Evolutionary conservation across 2,329 filamentous ascomycete genomes (phyloP), one percentile per base, ranked within the genome.

Genomic region (Nemania bipapillata): DNA sequence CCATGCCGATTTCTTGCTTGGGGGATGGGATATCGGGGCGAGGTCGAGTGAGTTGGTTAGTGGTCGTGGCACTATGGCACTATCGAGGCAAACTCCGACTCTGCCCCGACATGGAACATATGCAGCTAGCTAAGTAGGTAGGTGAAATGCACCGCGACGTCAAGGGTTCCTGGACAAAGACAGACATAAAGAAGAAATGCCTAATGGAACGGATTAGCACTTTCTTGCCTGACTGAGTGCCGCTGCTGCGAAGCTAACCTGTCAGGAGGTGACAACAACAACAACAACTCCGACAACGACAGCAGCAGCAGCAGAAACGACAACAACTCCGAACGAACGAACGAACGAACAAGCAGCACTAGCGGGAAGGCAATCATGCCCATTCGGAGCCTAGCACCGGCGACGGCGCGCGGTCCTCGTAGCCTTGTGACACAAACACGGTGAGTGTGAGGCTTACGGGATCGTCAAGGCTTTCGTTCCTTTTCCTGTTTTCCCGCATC

Each of bases 341-440:
- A n/a, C n/a, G 12, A 59, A 60, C 37, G 6, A 2, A 42, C 15
- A 42, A 17, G 12, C 37, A 61, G n/a, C 15, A n/a, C n/a, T n/a
- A n/a, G 32, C 47, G 32, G 20, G 40, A n/a, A 49, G 30, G 20
- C 20, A 47, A 59, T 45, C 40, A 40, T 47, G 20, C 49, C 53
- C 45, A n/a, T 22, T 15, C 37, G 72, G 68, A 45, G 40, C 17
- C 4, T 45, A 45, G 40, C 40, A 50, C 45, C 9, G 45, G 4
- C n/a, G 45, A 24, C 20, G 9, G 24, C 9, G 24, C 47, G 47
- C 40, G 68, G 61, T 53, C 37, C 66, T 47, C 40, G 71, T 71
- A 74, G 72, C 72, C 71, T 74, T 74, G 73, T 73, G 72, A 71
- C 71, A 73, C 68, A 42, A 60, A 63, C 40, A 66, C 65, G 49